A percentile compares a stretch with the other conserved stretches of the same genome.
phyloP scores from a whole-genome alignment of 2,329 filamentous ascomycete genomes.

The Aspergillus carbonarius region DNA sequence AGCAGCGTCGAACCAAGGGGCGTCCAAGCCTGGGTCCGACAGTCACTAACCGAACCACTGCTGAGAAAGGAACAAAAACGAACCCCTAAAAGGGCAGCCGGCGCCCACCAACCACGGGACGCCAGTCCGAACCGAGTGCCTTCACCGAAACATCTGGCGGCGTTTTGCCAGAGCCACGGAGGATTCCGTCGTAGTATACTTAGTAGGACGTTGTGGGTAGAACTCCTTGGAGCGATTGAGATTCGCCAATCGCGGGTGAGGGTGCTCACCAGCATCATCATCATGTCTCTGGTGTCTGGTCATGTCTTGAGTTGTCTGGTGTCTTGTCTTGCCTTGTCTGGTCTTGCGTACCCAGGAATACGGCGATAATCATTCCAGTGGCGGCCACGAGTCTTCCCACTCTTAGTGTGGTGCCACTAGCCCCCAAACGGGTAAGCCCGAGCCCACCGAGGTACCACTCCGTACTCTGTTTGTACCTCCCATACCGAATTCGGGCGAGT shows the following conservation, averaged over 20 bases:
- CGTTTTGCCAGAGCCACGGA: not conserved
- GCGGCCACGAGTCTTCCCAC: slow-evolving; percentile 26
- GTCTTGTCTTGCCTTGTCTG: not conserved
- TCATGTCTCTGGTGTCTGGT: not conserved
- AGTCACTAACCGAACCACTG: slow-evolving; percentile 15
- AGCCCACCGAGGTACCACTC: slow-evolving; percentile 6
- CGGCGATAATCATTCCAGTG: slow-evolving; percentile 19
- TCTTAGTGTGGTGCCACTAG: slow-evolving; percentile 14
- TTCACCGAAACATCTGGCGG: slow-evolving; percentile 9
- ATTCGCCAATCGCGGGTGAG: not conserved
- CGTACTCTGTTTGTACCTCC: slow-evolving; percentile 10
- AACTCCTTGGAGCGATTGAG: not conserved
- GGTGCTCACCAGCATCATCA: no score
- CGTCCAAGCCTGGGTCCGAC: slow-evolving; percentile 14
- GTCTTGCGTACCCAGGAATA: slow-evolving; percentile 9
- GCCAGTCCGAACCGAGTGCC: slow-evolving; percentile 6
- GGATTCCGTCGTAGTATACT: not conserved
- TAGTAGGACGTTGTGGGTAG: no score
- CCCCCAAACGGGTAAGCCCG: slow-evolving; percentile 4
- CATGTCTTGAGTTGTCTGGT: not conserved
- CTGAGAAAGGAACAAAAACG: slow-evolving; percentile 5
- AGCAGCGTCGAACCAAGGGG: slow-evolving; percentile 19
- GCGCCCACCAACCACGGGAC: slow-evolving; percentile 10
- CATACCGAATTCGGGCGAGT: slow-evolving; percentile 11
- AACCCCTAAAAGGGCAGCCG: slow-evolving; percentile 14